phyloP scores from a whole-genome alignment of 2,329 filamentous ascomycete species.

The Xylaria sp. region DNA sequence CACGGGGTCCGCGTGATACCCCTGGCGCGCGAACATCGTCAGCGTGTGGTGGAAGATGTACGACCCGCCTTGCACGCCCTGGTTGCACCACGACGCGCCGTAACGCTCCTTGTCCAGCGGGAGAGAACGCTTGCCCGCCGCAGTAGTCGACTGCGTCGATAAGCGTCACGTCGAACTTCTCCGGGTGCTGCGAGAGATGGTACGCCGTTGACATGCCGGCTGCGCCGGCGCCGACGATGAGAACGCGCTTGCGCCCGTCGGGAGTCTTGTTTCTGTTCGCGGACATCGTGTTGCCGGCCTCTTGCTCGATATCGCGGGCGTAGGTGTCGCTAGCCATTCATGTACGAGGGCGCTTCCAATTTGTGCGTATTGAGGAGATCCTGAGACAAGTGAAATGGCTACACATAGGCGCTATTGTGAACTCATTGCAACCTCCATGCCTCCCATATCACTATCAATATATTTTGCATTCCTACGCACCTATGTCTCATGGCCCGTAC shows the following conservation, averaged over 20 bases:
- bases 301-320: constrained; percentile 40
- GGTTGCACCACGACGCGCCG: constrained; percentile 71
- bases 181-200: constrained; percentile 67
- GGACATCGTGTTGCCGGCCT: constrained; percentile 41
- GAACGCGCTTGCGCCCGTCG: constrained; percentile 50
- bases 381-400: not conserved
- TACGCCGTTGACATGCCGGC: constrained; percentile 67
- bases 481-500: not conserved
- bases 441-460: not conserved
- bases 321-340: constrained; percentile 33
- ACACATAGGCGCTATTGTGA: not conserved
- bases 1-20: constrained; percentile 65
- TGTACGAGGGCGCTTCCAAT: not conserved
- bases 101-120: constrained; percentile 67
- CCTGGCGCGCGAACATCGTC: constrained; percentile 68
- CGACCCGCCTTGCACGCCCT: constrained; percentile 69
- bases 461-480: not conserved
- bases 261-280: constrained; percentile 35
- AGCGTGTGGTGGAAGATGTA: constrained; percentile 70
- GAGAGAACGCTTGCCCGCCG: constrained; percentile 72
- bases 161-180: constrained; percentile 69
- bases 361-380: not conserved
- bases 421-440: not conserved
- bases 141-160: constrained; percentile 68
- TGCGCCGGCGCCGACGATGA: constrained; percentile 57